These are phyloP conservation scores for Isatis tinctoria DNA, from an alignment of 345 rosid genomes.

Conservation along the genomic window DNA sequence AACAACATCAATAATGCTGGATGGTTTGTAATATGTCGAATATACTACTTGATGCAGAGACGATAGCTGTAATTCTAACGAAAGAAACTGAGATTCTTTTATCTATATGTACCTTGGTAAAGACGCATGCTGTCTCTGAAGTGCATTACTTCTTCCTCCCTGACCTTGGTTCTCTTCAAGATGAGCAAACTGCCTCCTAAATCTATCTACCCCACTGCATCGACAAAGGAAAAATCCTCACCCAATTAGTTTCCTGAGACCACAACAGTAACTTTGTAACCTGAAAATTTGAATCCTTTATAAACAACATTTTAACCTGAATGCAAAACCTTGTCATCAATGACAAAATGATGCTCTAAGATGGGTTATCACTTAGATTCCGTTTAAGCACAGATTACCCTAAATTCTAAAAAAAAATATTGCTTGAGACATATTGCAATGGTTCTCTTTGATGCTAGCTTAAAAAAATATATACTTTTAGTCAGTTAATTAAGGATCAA, in stretches of 20 bases:
- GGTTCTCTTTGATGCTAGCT: not conserved
- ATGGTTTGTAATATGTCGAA: not conserved
- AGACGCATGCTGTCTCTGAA: slow-evolving; percentile 90
- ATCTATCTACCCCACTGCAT: slow-evolving; percentile 90
- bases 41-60: not conserved
- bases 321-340: not conserved
- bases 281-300: not conserved
- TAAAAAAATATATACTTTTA: not conserved
- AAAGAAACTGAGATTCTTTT: not conserved
- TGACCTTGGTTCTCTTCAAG: slow-evolving; percentile 83
- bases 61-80: not conserved
- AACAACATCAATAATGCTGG: not conserved
- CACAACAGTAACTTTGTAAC: not conserved
- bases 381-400: not conserved
- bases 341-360: not conserved
- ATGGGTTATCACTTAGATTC: not conserved
- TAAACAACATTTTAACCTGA: not conserved
- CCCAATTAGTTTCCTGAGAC: not conserved
- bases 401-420: not conserved
- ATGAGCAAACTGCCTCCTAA: slow-evolving; percentile 94
- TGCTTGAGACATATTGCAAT: not conserved
- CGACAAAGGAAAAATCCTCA: not conserved
- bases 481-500: not conserved
- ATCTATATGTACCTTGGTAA: slow-evolving; percentile 87
- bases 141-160: slow-evolving; percentile 58